These are phyloP conservation scores for Crithidia acanthocephali DNA, from an alignment of 208 protist species.

Conservation along the genomic window DNA sequence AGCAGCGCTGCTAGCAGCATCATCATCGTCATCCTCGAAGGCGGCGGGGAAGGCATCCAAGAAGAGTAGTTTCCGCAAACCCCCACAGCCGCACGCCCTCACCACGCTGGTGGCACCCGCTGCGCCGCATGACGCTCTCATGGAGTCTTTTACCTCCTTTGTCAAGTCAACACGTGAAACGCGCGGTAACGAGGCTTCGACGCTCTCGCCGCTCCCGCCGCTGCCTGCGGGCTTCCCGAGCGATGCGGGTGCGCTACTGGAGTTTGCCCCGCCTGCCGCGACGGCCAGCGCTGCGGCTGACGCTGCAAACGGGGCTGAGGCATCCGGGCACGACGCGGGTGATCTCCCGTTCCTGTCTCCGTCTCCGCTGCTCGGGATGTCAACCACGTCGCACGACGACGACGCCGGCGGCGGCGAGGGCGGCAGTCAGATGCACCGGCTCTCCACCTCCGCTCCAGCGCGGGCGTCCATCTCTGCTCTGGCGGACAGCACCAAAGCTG, in stretches of 20 bases:
- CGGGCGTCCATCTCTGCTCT: neutral
- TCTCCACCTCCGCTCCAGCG: neutral
- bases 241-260: neutral
- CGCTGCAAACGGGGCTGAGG: neutral
- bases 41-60: neutral
- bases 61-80: slow-evolving; percentile 4
- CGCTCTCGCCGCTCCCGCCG: neutral
- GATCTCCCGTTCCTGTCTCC: neutral
- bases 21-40: neutral
- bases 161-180: neutral
- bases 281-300: neutral
- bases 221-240: neutral
- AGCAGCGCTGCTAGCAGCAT: neutral
- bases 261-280: neutral
- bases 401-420: neutral
- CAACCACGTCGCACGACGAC: neutral
- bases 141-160: slow-evolving; percentile 1
- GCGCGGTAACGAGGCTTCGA: neutral
- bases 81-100: neutral
- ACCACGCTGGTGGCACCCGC: neutral
- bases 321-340: neutral
- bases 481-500: neutral
- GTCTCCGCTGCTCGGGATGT: neutral
- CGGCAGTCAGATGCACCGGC: neutral
- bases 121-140: neutral